phyloP scores from a whole-genome alignment of 2,329 filamentous ascomycete species.

The Fulvia fulva region DNA sequence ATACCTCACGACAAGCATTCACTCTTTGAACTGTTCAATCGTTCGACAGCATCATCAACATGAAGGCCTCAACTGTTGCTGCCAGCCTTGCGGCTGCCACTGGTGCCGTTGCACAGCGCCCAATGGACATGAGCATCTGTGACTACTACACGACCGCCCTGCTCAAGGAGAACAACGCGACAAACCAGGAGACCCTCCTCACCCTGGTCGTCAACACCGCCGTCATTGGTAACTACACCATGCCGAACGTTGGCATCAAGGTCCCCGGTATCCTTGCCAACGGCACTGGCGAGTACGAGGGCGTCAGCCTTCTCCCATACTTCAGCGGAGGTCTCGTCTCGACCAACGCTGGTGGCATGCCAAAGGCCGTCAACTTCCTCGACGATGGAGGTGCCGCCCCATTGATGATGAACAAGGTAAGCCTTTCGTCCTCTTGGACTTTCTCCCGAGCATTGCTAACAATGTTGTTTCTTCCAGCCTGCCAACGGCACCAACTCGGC shows the following conservation, averaged over 20 bases:
- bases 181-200: constrained; percentile 55
- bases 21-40: neutral
- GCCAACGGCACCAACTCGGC: neutral
- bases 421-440: neutral
- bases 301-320: constrained; percentile 57
- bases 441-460: neutral
- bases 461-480: neutral
- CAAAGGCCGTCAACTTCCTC: constrained; percentile 56
- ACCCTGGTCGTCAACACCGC: constrained; percentile 60
- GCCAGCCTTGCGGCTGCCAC: constrained; percentile 23
- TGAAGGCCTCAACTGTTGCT: constrained; percentile 17
- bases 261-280: constrained; percentile 57
- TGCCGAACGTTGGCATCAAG: constrained; percentile 49
- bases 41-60: constrained; percentile 10
- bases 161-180: constrained; percentile 56
- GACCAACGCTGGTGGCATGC: constrained; percentile 48
- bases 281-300: constrained; percentile 47
- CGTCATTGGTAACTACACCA: constrained; percentile 42
- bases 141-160: constrained; percentile 62
- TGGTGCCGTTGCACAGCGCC: constrained; percentile 40
- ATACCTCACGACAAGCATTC: neutral
- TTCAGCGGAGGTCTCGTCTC: constrained; percentile 55
- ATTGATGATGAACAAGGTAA: constrained; percentile 48
- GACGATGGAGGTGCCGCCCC: constrained; percentile 57
- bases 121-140: constrained; percentile 52